phyloP scores from a whole-genome alignment of 2,329 filamentous ascomycete genomes.

The Trichoderma gracile region DNA sequence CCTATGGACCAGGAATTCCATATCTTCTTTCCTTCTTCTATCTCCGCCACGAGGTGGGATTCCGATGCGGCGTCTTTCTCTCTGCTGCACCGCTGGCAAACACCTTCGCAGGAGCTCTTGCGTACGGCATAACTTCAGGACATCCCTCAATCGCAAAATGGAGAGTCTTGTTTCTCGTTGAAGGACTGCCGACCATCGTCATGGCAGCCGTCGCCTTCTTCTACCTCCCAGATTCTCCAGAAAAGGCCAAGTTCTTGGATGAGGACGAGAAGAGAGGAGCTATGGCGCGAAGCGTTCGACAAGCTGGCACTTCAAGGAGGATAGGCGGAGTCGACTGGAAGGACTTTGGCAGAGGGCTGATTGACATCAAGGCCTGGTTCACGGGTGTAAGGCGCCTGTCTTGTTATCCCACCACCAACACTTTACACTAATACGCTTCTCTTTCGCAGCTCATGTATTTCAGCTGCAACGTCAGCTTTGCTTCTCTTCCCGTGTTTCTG shows the following conservation, averaged over 20 bases:
- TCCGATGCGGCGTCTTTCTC: constrained; percentile 35
- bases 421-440: constrained; percentile 21
- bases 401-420: background rate
- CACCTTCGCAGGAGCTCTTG: constrained; percentile 39
- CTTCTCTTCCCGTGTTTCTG: constrained; percentile 43
- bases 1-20: constrained; percentile 34
- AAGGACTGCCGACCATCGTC: constrained; percentile 36
- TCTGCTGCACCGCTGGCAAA: constrained; percentile 37
- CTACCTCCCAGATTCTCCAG: constrained; percentile 37
- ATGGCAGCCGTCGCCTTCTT: constrained; percentile 36
- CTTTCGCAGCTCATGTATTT: constrained; percentile 43
- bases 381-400: constrained; percentile 20
- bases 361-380: constrained; percentile 37
- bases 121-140: constrained; percentile 38
- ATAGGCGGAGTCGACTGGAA: constrained; percentile 30
- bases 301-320: constrained; percentile 29
- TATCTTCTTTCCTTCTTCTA: constrained; percentile 41
- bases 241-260: constrained; percentile 35
- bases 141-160: constrained; percentile 33
- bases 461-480: constrained; percentile 43
- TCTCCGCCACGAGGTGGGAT: constrained; percentile 36
- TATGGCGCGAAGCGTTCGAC: constrained; percentile 29
- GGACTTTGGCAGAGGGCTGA: constrained; percentile 39
- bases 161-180: constrained; percentile 38
- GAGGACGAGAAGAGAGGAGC: constrained; percentile 33